phyloP scores from a whole-genome alignment of 208 protist genomes.

The Wallacemonas sp. region DNA sequence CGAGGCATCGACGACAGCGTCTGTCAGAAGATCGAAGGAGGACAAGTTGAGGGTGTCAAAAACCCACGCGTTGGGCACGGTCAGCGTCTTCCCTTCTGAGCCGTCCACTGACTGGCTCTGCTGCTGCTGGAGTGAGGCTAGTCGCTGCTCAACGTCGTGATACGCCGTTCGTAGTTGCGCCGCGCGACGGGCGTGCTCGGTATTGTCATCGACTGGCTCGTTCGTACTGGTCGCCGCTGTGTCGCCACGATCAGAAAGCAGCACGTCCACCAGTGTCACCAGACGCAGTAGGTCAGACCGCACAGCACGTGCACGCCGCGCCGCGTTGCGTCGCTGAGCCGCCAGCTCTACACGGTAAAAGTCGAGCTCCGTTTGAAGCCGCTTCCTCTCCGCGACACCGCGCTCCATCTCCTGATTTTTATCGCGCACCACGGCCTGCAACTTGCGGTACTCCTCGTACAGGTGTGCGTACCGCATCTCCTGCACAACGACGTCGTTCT shows the following conservation, averaged over 20 bases:
- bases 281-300: slow-evolving; percentile 15
- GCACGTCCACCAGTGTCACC: slow-evolving; percentile 13
- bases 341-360: slow-evolving; percentile 24
- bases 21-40: background rate
- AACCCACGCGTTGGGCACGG: background rate
- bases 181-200: background rate
- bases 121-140: background rate
- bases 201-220: background rate
- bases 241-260: slow-evolving; percentile 7
- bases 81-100: too few species aligned
- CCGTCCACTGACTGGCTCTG: too few species aligned
- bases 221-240: background rate
- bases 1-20: background rate
- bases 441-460: slow-evolving; percentile 38
- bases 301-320: slow-evolving; percentile 8
- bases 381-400: slow-evolving; percentile 11
- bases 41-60: background rate
- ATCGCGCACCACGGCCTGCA: slow-evolving; percentile 19
- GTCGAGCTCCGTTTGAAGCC: slow-evolving; percentile 11
- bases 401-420: slow-evolving; percentile 22
- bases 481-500: background rate
- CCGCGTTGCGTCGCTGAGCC: slow-evolving; percentile 1
- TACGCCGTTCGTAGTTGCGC: background rate
- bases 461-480: slow-evolving; percentile 38
- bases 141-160: background rate